Evolutionary conservation across 768 basidiomycete genomes (phyloP), one percentile per base, ranked within the genome.

Genomic region (Psilocybe subaeruginosa): DNA sequence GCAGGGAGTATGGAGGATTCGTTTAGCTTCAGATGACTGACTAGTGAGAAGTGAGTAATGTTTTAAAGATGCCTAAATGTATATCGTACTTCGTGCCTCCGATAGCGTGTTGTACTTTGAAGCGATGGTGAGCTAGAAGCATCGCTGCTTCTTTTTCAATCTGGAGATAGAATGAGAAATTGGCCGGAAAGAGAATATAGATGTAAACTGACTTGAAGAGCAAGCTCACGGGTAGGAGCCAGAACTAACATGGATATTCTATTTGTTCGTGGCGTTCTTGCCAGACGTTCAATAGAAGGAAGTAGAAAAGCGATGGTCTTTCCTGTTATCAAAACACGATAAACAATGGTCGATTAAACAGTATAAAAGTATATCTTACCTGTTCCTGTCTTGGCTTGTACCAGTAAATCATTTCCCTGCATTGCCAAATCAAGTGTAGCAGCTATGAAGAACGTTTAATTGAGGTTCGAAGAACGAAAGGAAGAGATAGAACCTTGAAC

Each of bases 241-340:
- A 92, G 65, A 1, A 92, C 83, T 27, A 88, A 80, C 41, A 87
- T 83, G 17, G 85, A 90, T 31, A 87, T 80, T 12, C 72, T 68
- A 0, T 59, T n/a, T 0, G 63, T 69, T 14, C 54, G 54, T 48
- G 37, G 39, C 69, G 56, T 81, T 77, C 65, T 81, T 71, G 80
- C 82, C 19, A 91, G 76, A 49, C 80, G 83, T 68, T 92, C 89
- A 45, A 92, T 78, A 31, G 90, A 85, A 0, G 91, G 91, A n/a
- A 92, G 74, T 16, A 89, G 83, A 69, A 92, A 92, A 3, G 88
- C 90, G 37, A 88, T 81, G 9, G 90, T 91, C 77, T 90, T 90
- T 51, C 88, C 89, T 66, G 14, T 43, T 14, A 8, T n/a, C 11
- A 5, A 43, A 11, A n/a, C 41, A 9, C 29, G 4, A 33, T 11